Evolutionary conservation across 768 basidiomycete genomes (phyloP).

Genomic region (Butyriboletus loyo): DNA sequence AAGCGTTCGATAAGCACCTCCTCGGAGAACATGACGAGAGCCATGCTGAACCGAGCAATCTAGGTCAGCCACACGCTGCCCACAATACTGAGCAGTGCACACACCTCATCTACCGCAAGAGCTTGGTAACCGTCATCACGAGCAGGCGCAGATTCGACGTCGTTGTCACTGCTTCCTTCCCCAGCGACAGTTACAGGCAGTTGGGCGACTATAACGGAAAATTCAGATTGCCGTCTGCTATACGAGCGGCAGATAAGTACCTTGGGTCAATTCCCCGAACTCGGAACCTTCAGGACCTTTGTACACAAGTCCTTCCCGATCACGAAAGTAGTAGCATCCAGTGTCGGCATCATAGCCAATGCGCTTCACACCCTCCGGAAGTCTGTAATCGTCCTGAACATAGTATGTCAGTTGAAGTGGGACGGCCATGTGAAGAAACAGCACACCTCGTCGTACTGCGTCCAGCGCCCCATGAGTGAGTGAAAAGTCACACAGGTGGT

Average conservation of each 20-base stretch:
- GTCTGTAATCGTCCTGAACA: constrained; percentile 48
- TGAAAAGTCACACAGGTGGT: neutral
- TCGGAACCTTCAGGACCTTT: constrained; percentile 60
- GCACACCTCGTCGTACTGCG: constrained; percentile 35
- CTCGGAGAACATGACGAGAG: constrained; percentile 31
- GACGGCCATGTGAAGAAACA: neutral
- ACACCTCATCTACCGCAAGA: constrained; percentile 47
- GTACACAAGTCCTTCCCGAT: constrained; percentile 49
- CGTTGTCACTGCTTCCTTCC: constrained; percentile 34
- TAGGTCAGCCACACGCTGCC: constrained; percentile 1
- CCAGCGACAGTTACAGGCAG: constrained; percentile 26
- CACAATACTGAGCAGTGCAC: neutral
- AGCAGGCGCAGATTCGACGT: constrained; percentile 59
- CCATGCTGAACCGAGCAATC: constrained; percentile 32
- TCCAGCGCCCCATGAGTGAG: constrained; percentile 36
- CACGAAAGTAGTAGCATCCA: constrained; percentile 62
- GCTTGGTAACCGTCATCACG: constrained; percentile 62
- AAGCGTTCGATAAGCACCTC: constrained; percentile 55
- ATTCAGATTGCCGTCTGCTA: neutral
- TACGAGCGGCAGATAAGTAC: constrained; percentile 24
- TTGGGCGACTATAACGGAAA: constrained; percentile 25
- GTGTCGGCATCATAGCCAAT: constrained; percentile 77
- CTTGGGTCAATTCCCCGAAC: constrained; percentile 50
- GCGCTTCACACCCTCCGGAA: constrained; percentile 54
- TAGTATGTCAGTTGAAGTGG: neutral